Percentiles rank a stretch among this genome's conserved stretches.
Evolutionary conservation across 164 flowering plant species (phyloP).

Genomic region (Brasenia schreberi): DNA sequence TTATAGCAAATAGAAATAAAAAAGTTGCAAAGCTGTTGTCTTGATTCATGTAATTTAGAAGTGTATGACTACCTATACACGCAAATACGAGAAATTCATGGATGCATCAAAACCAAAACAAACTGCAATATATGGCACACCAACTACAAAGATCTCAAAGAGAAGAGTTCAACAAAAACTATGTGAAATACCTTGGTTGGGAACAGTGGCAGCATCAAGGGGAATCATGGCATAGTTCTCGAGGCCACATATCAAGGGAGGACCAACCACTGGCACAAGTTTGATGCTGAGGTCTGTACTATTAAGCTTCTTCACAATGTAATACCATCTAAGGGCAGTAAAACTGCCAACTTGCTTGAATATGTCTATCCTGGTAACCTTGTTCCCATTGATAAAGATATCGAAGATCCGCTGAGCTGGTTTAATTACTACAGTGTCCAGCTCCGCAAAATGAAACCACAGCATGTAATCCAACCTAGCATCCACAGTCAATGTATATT

Average conservation of each 20-base stretch:
- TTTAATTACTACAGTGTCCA: slow-evolving; percentile 44
- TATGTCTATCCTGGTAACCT: slow-evolving; percentile 66
- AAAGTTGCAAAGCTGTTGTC: too few relatives aligned
- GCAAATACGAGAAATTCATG: too few relatives aligned
- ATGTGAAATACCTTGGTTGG: slow-evolving; percentile 53
- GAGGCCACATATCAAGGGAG: slow-evolving; percentile 61
- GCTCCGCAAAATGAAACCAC: slow-evolving; percentile 96
- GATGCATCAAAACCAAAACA: too few relatives aligned
- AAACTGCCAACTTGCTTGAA: slow-evolving; percentile 46
- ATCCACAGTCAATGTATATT: slow-evolving; percentile 59
- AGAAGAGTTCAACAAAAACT: too few relatives aligned
- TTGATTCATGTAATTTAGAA: too few relatives aligned
- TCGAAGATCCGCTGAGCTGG: slow-evolving; percentile 79
- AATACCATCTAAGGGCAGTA: slow-evolving; percentile 54
- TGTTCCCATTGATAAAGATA: slow-evolving; percentile 50
- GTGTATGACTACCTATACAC: too few relatives aligned
- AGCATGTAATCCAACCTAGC: slow-evolving; percentile 81
- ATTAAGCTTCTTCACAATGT: slow-evolving; percentile 66
- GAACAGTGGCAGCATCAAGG: slow-evolving; percentile 52
- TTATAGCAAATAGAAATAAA: too few relatives aligned
- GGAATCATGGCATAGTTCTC: slow-evolving; percentile 96
- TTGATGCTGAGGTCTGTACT: slow-evolving; percentile 43
- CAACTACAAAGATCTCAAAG: too few relatives aligned
- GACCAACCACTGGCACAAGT: slow-evolving; percentile 58
- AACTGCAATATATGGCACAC: too few relatives aligned